Evolutionary conservation across 768 basidiomycete genomes (phyloP), one percentile per base, ranked within the genome.

Genomic region (Mycena crocata): DNA sequence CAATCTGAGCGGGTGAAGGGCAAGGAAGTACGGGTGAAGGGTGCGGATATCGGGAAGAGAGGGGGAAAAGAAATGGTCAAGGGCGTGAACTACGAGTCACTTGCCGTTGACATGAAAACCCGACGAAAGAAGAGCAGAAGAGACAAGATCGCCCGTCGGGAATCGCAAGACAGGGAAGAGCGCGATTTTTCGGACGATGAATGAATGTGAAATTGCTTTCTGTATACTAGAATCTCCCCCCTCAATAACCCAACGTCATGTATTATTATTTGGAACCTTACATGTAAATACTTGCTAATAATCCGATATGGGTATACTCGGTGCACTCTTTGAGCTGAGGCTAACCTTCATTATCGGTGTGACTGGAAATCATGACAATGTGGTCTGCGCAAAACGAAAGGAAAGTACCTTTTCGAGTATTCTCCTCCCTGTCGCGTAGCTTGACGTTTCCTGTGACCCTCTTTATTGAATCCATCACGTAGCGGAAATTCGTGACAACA

Each of bases 221-320:
- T 67, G 39, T 54, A 64, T 46, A 32, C 35, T 50, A 34, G 55
- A 68, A 71, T 14, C 19, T n/a, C 28, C 26, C 51, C 23, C 10
- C 31, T 42, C 10, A 55, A 67, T 59, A 13, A n/a, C 58, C 45
- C 51, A 15, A 13, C 57, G 0, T 48, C 44, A 45, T 60, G 59
- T 66, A 64, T 56, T 67, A 69, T 67, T 65, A 70, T 62, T 31
- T 64, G 61, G 45, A 34, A 69, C 32, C 42, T 10, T 8, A 37
- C 10, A 50, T 15, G 24, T 62, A 60, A 52, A 69, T 28, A 48
- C 44, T 34, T 61, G 54, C 78, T 86, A 93, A 66, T 87, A 83
- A 82, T 96, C 95, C 60, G 88, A 87, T 78, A 98, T 86, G 72
- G 88, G 91, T 77, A 98, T 96, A 19, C 93, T 92, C n/a, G 95